phyloP scores from a whole-genome alignment of 768 basidiomycete species.

The Austroboletus festivus region DNA sequence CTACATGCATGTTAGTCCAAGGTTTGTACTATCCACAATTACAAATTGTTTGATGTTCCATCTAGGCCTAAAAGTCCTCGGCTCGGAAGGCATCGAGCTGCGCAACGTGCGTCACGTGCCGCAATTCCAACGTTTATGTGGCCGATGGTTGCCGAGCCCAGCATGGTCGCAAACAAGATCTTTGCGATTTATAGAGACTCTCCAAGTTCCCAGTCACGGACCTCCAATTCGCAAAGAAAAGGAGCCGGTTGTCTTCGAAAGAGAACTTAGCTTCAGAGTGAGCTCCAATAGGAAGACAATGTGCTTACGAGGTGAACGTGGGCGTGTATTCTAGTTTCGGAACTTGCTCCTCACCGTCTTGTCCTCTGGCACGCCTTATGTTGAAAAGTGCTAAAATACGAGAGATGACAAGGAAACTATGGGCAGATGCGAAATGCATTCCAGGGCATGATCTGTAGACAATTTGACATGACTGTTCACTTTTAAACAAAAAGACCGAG shows the following conservation, averaged over 20 bases:
- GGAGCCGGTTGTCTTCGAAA: background rate
- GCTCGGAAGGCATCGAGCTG: too few relatives aligned
- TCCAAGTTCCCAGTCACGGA: conserved; percentile 1
- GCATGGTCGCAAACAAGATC: too few relatives aligned
- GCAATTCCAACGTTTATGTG: too few relatives aligned
- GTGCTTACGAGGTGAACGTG: conserved; percentile 4
- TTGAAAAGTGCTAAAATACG: conserved; percentile 23
- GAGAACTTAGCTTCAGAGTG: background rate
- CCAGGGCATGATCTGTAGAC: conserved; percentile 14
- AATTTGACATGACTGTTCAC: background rate
- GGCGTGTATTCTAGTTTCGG: conserved; percentile 4
- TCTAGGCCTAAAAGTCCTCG: too few relatives aligned
- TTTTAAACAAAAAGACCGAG: background rate
- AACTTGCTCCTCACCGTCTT: conserved; percentile 19
- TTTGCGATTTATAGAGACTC: conserved; percentile 1
- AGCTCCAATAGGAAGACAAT: background rate
- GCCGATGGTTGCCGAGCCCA: too few relatives aligned
- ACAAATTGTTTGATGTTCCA: too few relatives aligned
- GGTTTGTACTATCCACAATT: too few relatives aligned
- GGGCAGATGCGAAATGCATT: conserved; percentile 18
- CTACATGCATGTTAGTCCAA: too few relatives aligned
- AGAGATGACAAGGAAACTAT: conserved; percentile 20
- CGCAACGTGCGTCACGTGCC: too few relatives aligned
- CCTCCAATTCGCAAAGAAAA: conserved; percentile 1
- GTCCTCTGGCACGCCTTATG: conserved; percentile 17